Conservation (phyloP, 805 yeast genomes). For the Cyberlindnera subsufficiens region DNA sequence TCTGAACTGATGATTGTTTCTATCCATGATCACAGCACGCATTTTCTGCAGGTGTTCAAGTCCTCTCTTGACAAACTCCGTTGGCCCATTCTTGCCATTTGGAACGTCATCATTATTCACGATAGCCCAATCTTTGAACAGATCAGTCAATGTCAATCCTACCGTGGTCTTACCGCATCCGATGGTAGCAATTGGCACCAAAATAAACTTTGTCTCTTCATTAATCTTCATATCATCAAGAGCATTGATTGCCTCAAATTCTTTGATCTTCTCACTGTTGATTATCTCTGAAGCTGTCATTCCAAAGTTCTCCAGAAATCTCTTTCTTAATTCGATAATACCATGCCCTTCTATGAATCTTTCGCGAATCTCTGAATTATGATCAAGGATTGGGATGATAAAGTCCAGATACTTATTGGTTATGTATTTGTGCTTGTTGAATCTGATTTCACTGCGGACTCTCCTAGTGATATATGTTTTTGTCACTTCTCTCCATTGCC, state of each 20-base stretch:
- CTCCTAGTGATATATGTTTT: slow-evolving; percentile 39
- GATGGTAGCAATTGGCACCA: slow-evolving; percentile 82
- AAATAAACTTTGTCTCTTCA: slow-evolving; percentile 44
- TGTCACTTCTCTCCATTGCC: slow-evolving; percentile 88
- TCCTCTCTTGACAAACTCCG: slow-evolving; percentile 42
- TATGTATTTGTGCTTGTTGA: slow-evolving; percentile 50
- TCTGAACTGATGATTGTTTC: slow-evolving; percentile 70
- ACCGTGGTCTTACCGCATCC: slow-evolving; percentile 96
- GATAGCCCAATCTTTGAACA: slow-evolving; percentile 63
- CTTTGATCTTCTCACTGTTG: slow-evolving; percentile 34
- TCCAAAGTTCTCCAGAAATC: slow-evolving; percentile 49
- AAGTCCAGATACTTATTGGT: slow-evolving; percentile 67
- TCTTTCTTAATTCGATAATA: slow-evolving; percentile 64
- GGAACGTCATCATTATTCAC: slow-evolving; percentile 77
- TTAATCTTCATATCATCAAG: slow-evolving; percentile 30
- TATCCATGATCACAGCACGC: slow-evolving; percentile 63
- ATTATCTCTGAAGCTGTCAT: slow-evolving; percentile 56
- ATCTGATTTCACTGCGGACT: slow-evolving; percentile 29
- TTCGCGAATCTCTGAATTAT: slow-evolving; percentile 39
- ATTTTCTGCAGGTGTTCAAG: slow-evolving; percentile 33
- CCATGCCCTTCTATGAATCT: slow-evolving; percentile 56
- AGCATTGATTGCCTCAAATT: slow-evolving; percentile 33
- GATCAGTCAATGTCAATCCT: slow-evolving; percentile 46
- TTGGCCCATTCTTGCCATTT: slow-evolving; percentile 37
- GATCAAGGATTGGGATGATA: slow-evolving; percentile 48